Evolutionary conservation across 306 rosid genomes (phyloP).

Genomic region (Malus fusca): DNA sequence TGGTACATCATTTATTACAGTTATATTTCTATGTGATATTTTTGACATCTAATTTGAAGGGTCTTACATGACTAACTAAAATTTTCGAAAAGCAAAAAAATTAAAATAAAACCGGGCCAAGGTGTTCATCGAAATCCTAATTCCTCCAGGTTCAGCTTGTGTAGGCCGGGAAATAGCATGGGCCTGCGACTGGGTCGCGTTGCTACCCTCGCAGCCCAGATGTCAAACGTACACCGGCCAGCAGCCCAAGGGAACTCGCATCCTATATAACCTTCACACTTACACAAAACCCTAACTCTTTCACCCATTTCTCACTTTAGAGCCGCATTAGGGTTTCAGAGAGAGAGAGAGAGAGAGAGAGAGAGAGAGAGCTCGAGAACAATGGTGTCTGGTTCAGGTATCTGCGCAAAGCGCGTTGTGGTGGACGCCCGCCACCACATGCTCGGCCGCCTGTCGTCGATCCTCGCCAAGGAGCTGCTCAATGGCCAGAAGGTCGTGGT

Average conservation of each 20-base stretch:
- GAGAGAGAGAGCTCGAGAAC: background rate
- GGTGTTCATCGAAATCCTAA: no score
- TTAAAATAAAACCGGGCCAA: no score
- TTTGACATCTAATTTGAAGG: rapidly evolving
- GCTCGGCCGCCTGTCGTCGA: slow-evolving; percentile 61
- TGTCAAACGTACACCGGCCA: background rate
- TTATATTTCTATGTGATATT: no score
- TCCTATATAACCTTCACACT: background rate
- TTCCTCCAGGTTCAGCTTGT: no score
- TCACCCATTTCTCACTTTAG: background rate
- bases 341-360: background rate
- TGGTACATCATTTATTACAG: rapidly evolving
- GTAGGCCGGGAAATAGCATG: background rate
- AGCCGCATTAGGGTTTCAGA: slow-evolving; percentile 2
- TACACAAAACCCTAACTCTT: background rate
- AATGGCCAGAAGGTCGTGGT: slow-evolving; percentile 65
- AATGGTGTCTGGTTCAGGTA: slow-evolving; percentile 70
- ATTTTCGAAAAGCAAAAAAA: no score
- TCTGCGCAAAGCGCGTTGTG: slow-evolving; percentile 68
- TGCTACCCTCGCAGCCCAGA: background rate
- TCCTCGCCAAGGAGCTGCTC: slow-evolving; percentile 62
- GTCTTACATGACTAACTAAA: no score
- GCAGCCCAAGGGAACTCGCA: background rate
- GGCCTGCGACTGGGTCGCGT: background rate
- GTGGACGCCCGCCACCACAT: slow-evolving; percentile 76